A percentile compares a stretch with the other conserved stretches of the same genome.
These are phyloP conservation scores for Zygotorulaspora mrakii DNA, from an alignment of 1,139 yeast genomes.

Conservation along the genomic window DNA sequence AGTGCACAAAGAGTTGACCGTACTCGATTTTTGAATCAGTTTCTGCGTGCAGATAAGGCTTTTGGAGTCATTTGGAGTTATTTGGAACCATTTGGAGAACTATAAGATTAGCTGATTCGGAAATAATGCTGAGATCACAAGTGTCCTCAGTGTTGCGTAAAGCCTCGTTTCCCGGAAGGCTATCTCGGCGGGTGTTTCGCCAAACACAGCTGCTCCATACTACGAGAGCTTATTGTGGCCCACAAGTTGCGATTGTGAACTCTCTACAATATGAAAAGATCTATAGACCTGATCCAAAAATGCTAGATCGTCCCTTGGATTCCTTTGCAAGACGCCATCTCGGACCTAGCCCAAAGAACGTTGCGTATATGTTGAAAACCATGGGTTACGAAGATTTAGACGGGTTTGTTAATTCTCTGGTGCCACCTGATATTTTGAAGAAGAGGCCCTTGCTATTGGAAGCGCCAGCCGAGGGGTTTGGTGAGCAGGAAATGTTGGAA, in stretches of 20 bases:
- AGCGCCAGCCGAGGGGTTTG: slow-evolving; percentile 64
- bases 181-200: neutral
- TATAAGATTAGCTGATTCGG: too few relatives aligned
- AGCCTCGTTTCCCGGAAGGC: neutral
- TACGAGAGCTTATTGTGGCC: neutral
- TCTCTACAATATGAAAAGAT: slow-evolving; percentile 22
- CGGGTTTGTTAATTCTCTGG: slow-evolving; percentile 65
- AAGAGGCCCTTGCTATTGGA: slow-evolving; percentile 54
- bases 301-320: slow-evolving; percentile 46
- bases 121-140: slow-evolving; percentile 2
- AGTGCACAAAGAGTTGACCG: too few relatives aligned
- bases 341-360: slow-evolving; percentile 72
- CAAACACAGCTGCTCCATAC: neutral
- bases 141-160: slow-evolving; percentile 1
- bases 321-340: slow-evolving; percentile 87
- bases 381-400: slow-evolving; percentile 68
- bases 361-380: slow-evolving; percentile 56
- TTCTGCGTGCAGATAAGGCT: too few relatives aligned
- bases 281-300: slow-evolving; percentile 18
- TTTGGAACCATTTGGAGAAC: too few relatives aligned
- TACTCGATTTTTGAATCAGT: too few relatives aligned
- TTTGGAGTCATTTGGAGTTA: neutral
- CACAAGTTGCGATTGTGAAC: slow-evolving; percentile 19
- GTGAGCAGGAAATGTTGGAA: slow-evolving; percentile 76
- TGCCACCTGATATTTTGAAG: slow-evolving; percentile 72